Evolutionary conservation across 768 basidiomycete genomes (phyloP), one percentile per base, ranked within the genome.

Genomic region (Daedaleopsis sinensis): DNA sequence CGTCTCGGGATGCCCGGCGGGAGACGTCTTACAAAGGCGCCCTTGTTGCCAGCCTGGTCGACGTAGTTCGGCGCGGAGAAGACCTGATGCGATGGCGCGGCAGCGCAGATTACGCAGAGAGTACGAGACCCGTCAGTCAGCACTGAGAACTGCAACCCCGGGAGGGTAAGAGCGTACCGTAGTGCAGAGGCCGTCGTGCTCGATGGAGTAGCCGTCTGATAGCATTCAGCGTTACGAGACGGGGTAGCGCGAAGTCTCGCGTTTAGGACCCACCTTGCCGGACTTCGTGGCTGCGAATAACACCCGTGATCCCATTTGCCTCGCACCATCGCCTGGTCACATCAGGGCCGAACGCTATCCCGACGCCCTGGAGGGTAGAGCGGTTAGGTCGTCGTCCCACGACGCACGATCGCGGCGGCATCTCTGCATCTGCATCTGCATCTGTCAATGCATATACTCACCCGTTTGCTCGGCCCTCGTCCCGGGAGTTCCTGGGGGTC

Each of bases 21-120:
- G 27, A 16, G 36, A 57, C 13, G 18, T 80, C 89, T 73, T 71
- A 94, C 93, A 74, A 90, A 96, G 61, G 94, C 94, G 11, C 91
- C 95, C 75, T 93, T 94, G 76, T 96, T 96, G 7, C 92, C 91
- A 3, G 83, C 87, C 70, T 94, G 91, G 75, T 96, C 94, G 27
- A 94, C 91, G 67, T 96, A 95, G 73, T 98, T 98, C 4, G 96
- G 96, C 42, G 96, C 96, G 48, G 92, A 94, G 73, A 95, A 96
- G 8, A 94, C 90, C 91, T 92, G 61, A 2, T 23, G 13, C 10
- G 23, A 23, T 49, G 15, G n/a, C n/a, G 27, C 27, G 27, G 7
- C 7, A 32, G 27, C 13, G 21, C n/a, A 59, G 36, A 42, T 37
- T 46, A 58, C 27, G 62, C 55, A 46, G 47, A 46, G 47, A 15